Base-by-base conservation (phyloP, 1,139 yeast genomes). In the Yamadazyma pseudoaaseri region DNA sequence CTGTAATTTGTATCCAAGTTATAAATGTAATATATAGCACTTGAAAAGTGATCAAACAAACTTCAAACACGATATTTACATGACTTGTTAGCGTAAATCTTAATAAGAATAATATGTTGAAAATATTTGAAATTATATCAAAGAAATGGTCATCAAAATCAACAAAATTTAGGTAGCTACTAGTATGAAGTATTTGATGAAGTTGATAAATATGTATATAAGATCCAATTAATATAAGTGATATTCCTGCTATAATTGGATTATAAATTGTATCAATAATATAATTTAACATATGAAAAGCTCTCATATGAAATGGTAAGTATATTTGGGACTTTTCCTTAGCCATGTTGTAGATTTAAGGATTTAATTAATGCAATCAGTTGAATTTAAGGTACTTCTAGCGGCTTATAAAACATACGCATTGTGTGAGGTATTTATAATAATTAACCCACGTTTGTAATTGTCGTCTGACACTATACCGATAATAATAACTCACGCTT, bases 11-110 rank as follows among this genome's bases (percentile, higher is more conserved):
- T 3, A 14, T 5, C 16, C 16, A 20, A 6, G 20, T 14, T 8
- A 13, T 17, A 21, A 16, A 27, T 17, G 22, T 22, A 8, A 37
- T 18, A 14, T 22, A 27, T 3, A n/a, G 20, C 6, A 27, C 8
- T 29, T 50, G 55, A 10, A 38, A 18, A 16, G 34, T 30, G 26
- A 52, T 47, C 6, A 56, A 41, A 3, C 36, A 16, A 11, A 33
- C n/a, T 34, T 54, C 61, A 11, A 23, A 18, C 27, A 7, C 14
- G 8, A 24, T 1, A 25, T 20, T 27, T 8, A 28, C 20, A 5
- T 15, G 22, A 24, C 16, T 33, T 10, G 31, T 24, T n/a, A 22
- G 25, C 6, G 17, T 36, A 41, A 30, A 36, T 37, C 41, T 12
- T 20, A 21, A 14, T 7, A 29, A 20, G 43, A 39, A 35, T 4